Percentiles rank a stretch among this genome's conserved stretches.
Conservation (phyloP, 2,329 filamentous ascomycete genomes). For the Knoxdaviesia capensis region DNA sequence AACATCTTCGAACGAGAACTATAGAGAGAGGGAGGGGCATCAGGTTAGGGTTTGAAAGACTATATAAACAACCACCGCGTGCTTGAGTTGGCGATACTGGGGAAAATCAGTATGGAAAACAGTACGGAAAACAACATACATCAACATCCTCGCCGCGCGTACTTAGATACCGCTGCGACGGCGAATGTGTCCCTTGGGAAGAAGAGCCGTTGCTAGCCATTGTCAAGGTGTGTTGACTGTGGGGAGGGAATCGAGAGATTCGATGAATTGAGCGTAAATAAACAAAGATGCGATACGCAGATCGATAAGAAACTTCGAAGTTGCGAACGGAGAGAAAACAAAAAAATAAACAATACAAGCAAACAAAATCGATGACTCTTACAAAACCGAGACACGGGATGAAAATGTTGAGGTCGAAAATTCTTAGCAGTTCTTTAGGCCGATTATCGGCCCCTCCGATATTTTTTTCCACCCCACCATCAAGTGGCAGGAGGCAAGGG, state of each 20-base stretch:
- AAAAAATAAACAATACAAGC: not conserved
- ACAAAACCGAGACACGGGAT: no score
- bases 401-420: no score
- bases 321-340: not conserved
- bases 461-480: no score
- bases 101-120: not conserved
- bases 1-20: conserved; percentile 81
- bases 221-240: conserved; percentile 3
- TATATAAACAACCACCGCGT: not conserved
- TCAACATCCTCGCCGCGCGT: conserved; percentile 28
- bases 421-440: no score
- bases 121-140: conserved; percentile 13
- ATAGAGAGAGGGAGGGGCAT: not conserved
- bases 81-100: no score
- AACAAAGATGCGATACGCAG: no score
- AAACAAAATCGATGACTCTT: not conserved
- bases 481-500: not conserved
- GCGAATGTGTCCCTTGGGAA: conserved; percentile 18
- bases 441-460: no score
- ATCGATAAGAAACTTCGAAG: no score
- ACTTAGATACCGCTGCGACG: conserved; percentile 28
- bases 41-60: conserved; percentile 1
- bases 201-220: conserved; percentile 22
- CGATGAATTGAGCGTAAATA: no score
- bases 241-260: not conserved